Evolutionary conservation across 768 basidiomycete genomes (phyloP).

Genomic region (Auriscalpium vulgare): DNA sequence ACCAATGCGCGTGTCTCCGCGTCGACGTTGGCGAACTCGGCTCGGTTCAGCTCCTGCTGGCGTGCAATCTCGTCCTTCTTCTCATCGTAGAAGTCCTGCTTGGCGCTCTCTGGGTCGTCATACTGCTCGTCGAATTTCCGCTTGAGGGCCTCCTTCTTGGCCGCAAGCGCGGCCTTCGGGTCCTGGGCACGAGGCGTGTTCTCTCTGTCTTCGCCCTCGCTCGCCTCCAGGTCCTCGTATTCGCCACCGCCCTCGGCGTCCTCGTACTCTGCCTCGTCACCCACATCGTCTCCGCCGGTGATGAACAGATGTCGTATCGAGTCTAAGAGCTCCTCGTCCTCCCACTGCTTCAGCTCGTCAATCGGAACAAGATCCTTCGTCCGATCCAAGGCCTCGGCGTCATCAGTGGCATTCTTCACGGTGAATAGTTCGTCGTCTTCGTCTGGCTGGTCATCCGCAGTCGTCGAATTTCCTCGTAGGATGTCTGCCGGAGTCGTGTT

Average conservation of each 20-base stretch:
- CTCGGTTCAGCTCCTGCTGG: conserved; percentile 74
- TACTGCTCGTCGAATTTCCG: conserved; percentile 96
- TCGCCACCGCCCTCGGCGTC: conserved; percentile 31
- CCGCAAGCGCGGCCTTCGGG: conserved; percentile 50
- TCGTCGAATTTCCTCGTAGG: conserved; percentile 31
- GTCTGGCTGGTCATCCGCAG: conserved; percentile 23
- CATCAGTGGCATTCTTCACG: conserved; percentile 33
- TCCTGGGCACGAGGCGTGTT: conserved; percentile 27
- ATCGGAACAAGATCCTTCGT: conserved; percentile 51
- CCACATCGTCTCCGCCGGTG: conserved; percentile 48
- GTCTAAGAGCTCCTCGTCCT: conserved; percentile 77
- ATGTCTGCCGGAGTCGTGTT: conserved; percentile 65
- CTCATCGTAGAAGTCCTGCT: conserved; percentile 83
- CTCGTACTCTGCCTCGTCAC: conserved; percentile 33
- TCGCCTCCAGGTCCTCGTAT: conserved; percentile 28
- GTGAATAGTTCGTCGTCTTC: conserved; percentile 74
- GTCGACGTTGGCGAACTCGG: conserved; percentile 79
- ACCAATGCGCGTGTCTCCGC: conserved; percentile 71
- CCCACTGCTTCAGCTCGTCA: conserved; percentile 65
- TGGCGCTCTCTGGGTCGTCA: conserved; percentile 75
- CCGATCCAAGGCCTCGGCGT: conserved; percentile 55
- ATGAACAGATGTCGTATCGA: conserved; percentile 87
- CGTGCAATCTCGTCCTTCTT: conserved; percentile 88
- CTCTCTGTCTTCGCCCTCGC: not conserved
- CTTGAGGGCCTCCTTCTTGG: conserved; percentile 88